These are phyloP conservation scores for Castanospermum australe DNA, from an alignment of 306 rosid genomes.

Conservation along the genomic window DNA sequence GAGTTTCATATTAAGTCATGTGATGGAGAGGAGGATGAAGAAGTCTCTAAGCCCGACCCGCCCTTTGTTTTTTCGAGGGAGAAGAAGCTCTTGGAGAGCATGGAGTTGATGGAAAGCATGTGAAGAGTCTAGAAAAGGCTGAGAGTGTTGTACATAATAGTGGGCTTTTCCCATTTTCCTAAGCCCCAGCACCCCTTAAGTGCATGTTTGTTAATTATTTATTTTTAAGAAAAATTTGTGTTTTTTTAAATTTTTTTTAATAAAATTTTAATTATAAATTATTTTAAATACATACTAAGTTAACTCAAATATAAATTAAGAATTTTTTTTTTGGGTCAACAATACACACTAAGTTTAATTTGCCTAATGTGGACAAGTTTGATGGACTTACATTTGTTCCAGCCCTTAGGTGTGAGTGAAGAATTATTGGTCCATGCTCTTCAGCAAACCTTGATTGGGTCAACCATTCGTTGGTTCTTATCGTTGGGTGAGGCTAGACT, in stretches of 20 bases:
- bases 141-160: too few relatives aligned
- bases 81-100: neutral
- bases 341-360: too few relatives aligned
- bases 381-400: neutral
- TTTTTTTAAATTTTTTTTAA: too few relatives aligned
- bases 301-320: too few relatives aligned
- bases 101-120: neutral
- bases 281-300: too few relatives aligned
- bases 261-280: too few relatives aligned
- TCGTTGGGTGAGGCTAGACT: neutral
- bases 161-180: neutral
- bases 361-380: neutral
- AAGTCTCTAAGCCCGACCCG: neutral
- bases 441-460: neutral
- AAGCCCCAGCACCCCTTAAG: neutral
- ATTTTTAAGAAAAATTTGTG: too few relatives aligned
- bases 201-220: too few relatives aligned
- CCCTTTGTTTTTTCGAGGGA: neutral
- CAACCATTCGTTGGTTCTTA: neutral
- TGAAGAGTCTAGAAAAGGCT: neutral
- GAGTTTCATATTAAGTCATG: too few relatives aligned
- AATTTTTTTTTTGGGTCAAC: too few relatives aligned
- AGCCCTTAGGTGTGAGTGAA: neutral
- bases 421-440: neutral
- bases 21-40: neutral